These are phyloP conservation scores for Dryas octopetala DNA, from an alignment of 306 rosid species.

Conservation along the genomic window DNA sequence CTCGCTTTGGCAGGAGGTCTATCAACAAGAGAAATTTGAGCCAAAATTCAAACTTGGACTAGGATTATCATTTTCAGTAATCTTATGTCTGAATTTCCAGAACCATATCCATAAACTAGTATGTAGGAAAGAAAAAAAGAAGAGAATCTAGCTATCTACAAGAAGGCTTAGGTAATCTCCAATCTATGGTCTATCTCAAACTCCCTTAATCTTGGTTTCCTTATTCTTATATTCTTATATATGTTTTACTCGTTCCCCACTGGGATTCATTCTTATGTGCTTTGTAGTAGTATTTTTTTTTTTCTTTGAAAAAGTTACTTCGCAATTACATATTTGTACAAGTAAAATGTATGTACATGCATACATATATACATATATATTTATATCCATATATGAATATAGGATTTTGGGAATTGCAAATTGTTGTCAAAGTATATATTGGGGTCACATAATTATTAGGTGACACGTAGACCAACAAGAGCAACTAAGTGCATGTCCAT, in stretches of 20 bases:
- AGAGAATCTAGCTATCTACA: background rate
- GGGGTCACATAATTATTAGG: background rate
- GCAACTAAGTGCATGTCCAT: background rate
- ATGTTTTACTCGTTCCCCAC: too few relatives aligned
- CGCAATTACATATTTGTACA: too few relatives aligned
- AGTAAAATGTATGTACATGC: too few relatives aligned
- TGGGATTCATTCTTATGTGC: too few relatives aligned
- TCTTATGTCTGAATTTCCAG: background rate
- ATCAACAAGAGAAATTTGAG: background rate
- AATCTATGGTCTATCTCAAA: too few relatives aligned
- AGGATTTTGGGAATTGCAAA: background rate
- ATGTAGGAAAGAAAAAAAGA: background rate
- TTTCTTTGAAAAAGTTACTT: too few relatives aligned
- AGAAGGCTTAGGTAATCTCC: background rate
- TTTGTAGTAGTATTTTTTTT: too few relatives aligned
- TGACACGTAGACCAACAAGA: background rate
- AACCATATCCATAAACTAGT: background rate
- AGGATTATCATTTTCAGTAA: background rate
- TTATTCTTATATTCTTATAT: too few relatives aligned
- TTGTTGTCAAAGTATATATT: background rate
- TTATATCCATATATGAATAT: too few relatives aligned
- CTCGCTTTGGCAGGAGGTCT: background rate
- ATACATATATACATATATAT: too few relatives aligned
- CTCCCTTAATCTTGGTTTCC: background rate
- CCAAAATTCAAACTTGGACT: background rate